Percentiles rank a stretch among this genome's conserved stretches.
Conservation (phyloP, 305 asterid species). For the Striga hermonthica region DNA sequence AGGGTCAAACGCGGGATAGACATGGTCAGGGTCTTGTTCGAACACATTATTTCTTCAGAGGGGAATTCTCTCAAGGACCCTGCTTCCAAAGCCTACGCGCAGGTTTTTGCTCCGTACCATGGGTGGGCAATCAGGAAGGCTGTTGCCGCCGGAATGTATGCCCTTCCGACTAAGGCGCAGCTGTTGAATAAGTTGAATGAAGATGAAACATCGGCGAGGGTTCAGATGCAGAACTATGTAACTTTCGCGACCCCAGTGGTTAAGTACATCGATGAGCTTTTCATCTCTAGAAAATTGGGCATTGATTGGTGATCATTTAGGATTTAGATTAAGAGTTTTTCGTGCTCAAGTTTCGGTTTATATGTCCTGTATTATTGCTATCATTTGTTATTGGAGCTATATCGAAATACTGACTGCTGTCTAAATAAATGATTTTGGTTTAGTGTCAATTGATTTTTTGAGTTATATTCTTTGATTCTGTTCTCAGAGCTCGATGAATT, state of each 20-base stretch:
- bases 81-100: constrained; percentile 82
- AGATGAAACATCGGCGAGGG: constrained; percentile 71
- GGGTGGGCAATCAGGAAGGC: constrained; percentile 94
- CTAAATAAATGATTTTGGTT: too few relatives aligned
- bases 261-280: constrained; percentile 64
- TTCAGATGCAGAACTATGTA: constrained; percentile 67
- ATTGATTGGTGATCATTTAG: constrained; percentile 57
- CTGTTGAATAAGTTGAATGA: constrained; percentile 76
- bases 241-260: constrained; percentile 51
- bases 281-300: constrained; percentile 63
- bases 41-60: constrained; percentile 66
- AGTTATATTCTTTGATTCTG: too few relatives aligned
- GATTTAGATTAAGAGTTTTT: neutral
- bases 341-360: too few relatives aligned
- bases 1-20: constrained; percentile 94
- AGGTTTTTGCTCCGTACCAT: constrained; percentile 90
- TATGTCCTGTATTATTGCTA: too few relatives aligned
- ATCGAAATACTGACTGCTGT: too few relatives aligned
- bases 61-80: constrained; percentile 72
- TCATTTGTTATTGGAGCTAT: too few relatives aligned
- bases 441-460: too few relatives aligned
- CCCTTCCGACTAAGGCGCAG: constrained; percentile 82
- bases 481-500: too few relatives aligned
- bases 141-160: constrained; percentile 91
- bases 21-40: constrained; percentile 87